phyloP scores from a whole-genome alignment of 345 rosid genomes.

The Dovyalis caffra region DNA sequence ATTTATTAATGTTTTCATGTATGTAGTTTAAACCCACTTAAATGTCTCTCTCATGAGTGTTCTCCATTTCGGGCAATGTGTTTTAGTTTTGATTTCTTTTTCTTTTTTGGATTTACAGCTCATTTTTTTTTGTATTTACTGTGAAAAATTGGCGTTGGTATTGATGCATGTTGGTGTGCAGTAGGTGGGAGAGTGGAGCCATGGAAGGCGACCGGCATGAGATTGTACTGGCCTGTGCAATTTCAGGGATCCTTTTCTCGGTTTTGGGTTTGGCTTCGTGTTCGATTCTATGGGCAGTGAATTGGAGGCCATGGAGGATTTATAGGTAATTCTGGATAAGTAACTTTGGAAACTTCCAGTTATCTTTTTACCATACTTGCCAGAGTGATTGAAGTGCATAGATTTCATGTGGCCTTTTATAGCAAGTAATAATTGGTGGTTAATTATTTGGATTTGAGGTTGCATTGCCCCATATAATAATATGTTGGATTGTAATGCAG shows the following conservation, averaged over 20 bases:
- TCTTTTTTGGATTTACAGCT: constrained; percentile 2
- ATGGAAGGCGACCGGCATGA: constrained; percentile 80
- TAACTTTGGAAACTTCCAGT: background rate
- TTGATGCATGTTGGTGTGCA: constrained; percentile 30
- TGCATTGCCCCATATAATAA: background rate
- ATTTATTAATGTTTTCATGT: constrained; percentile 1
- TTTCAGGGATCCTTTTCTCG: constrained; percentile 82
- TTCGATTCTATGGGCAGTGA: constrained; percentile 86
- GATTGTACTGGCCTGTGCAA: constrained; percentile 64
- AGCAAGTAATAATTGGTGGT: background rate
- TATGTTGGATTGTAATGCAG: background rate
- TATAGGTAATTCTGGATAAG: constrained; percentile 53
- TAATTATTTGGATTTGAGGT: constrained; percentile 4
- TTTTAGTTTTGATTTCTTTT: background rate
- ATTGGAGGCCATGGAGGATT: constrained; percentile 99
- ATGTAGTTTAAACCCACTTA: background rate
- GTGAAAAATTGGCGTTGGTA: constrained; percentile 14
- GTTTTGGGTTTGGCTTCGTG: constrained; percentile 77
- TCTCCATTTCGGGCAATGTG: background rate
- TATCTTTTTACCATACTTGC: background rate
- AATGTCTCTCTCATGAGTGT: constrained; percentile 18
- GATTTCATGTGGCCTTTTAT: constrained; percentile 2
- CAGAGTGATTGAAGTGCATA: background rate
- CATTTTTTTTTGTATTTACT: background rate
- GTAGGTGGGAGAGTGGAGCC: constrained; percentile 56